These are phyloP conservation scores for Calonectria pseudoreteaudii DNA, from an alignment of 2,329 filamentous ascomycete genomes.

Conservation along the genomic window DNA sequence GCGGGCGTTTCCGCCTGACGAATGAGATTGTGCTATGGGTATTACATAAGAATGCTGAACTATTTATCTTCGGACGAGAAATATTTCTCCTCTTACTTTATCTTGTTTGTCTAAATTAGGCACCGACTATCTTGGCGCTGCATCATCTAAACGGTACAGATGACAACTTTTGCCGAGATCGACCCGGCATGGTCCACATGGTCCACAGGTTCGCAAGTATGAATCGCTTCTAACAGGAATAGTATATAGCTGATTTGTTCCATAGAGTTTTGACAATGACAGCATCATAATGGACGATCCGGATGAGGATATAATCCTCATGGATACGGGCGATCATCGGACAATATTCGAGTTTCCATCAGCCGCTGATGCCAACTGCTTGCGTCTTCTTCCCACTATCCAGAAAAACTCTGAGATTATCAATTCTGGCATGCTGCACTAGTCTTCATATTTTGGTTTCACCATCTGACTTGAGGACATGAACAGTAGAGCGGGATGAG, in stretches of 20 bases:
- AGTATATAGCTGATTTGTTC: not conserved
- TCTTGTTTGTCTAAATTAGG: not conserved
- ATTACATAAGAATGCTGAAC: not conserved
- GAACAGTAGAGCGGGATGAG: not conserved
- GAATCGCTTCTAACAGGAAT: not conserved
- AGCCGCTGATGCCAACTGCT: not conserved
- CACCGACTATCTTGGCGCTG: not conserved
- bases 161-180: not conserved
- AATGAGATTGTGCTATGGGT: not conserved
- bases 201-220: not conserved
- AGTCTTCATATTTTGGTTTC: not conserved
- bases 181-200: not conserved
- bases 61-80: not conserved
- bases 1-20: not conserved
- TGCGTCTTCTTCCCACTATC: not conserved
- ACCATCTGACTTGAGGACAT: not conserved
- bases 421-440: not conserved
- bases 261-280: not conserved
- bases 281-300: not conserved
- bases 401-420: not conserved
- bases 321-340: not conserved
- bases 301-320: not conserved
- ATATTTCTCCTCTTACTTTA: not conserved
- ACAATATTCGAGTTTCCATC: not conserved
- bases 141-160: not conserved